phyloP scores from a whole-genome alignment of 192 early-diverging fungal genomes.

The Coemansia sp. region DNA sequence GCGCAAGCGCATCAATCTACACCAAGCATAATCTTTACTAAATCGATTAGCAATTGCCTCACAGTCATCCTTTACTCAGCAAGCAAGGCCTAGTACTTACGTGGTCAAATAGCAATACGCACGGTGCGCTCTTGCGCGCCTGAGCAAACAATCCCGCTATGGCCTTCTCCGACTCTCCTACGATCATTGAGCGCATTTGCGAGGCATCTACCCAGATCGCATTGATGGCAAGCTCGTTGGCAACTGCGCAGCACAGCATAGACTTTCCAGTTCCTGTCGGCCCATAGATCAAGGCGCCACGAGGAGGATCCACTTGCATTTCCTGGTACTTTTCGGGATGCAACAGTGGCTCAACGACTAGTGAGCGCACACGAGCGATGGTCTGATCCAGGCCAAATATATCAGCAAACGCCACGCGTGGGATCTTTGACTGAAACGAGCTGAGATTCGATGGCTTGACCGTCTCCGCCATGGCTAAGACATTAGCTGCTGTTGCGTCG shows the following conservation, averaged over 20 bases:
- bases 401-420: conserved; percentile 64
- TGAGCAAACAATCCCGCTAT: conserved; percentile 82
- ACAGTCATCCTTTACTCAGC: background rate
- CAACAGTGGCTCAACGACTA: conserved; percentile 56
- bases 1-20: conserved; percentile 82
- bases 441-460: conserved; percentile 29
- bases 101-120: conserved; percentile 92
- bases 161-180: conserved; percentile 90
- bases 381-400: conserved; percentile 77
- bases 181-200: conserved; percentile 84
- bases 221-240: conserved; percentile 75
- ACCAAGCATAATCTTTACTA: background rate
- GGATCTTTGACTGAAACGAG: conserved; percentile 57
- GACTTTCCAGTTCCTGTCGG: conserved; percentile 92
- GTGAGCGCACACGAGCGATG: conserved; percentile 59
- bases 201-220: conserved; percentile 85
- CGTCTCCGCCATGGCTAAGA: conserved; percentile 15
- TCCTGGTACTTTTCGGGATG: conserved; percentile 46
- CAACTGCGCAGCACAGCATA: conserved; percentile 80
- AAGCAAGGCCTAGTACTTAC: conserved; percentile 24
- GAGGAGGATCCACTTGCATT: conserved; percentile 70
- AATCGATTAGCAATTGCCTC: background rate
- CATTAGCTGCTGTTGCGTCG: conserved; percentile 30
- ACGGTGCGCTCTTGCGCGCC: conserved; percentile 80
- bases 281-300: conserved; percentile 83